Evolutionary conservation across 2,329 filamentous ascomycete species (phyloP).

Genomic region (Fusarium phyllophilum): DNA sequence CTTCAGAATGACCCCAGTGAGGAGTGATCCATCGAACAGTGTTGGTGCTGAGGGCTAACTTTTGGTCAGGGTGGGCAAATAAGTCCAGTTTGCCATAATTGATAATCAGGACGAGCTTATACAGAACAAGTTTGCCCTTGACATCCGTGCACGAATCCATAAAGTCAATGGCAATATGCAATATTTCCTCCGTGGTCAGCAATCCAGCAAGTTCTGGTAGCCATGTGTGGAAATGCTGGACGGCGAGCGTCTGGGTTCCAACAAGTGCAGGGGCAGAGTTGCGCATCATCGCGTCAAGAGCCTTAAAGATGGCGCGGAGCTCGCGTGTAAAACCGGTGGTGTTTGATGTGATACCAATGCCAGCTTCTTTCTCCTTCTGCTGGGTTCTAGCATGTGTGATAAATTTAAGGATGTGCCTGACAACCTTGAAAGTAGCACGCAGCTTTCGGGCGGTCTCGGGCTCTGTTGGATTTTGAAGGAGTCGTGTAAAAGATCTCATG

Average conservation of each 20-base stretch:
- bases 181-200: constrained; percentile 82
- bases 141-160: constrained; percentile 89
- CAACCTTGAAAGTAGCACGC: constrained; percentile 93
- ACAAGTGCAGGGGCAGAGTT: constrained; percentile 86
- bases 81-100: constrained; percentile 87
- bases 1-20: constrained; percentile 84
- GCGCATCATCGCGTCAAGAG: constrained; percentile 88
- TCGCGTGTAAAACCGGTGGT: constrained; percentile 82
- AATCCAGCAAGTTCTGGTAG: constrained; percentile 87
- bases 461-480: constrained; percentile 85
- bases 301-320: constrained; percentile 87
- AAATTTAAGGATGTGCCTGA: constrained; percentile 91
- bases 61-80: constrained; percentile 82
- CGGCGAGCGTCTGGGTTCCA: constrained; percentile 92
- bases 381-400: constrained; percentile 89
- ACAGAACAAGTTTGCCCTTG: constrained; percentile 89
- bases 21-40: constrained; percentile 92
- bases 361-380: constrained; percentile 88
- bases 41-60: constrained; percentile 78
- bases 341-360: constrained; percentile 82
- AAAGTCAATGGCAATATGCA: constrained; percentile 92
- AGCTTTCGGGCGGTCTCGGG: constrained; percentile 85
- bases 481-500: constrained; percentile 84
- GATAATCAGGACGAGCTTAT: constrained; percentile 91
- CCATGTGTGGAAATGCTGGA: constrained; percentile 98